Evolutionary conservation across 345 rosid species (phyloP), one percentile per base, ranked within the genome.

Genomic region (Crucihimalaya himalaica): DNA sequence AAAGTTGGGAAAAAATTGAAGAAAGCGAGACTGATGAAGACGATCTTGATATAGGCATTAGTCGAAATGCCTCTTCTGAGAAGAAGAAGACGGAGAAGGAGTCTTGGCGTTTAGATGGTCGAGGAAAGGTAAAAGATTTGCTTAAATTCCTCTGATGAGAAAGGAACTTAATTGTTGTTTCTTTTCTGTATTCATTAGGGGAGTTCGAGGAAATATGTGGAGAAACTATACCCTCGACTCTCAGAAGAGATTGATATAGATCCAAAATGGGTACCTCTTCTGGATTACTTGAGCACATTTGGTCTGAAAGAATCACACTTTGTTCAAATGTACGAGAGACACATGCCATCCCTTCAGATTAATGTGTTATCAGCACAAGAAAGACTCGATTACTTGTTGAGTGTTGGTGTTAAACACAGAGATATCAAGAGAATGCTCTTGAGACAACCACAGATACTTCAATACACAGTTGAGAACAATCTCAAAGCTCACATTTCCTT

Each of bases 401-500:
- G 93, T 50, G 79, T 89, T 37, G 99, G 99, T 68, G 97, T 95
- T 50, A 95, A 88, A 79, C 95, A 86, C 23, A 85, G 89, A 67
- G 97, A 95, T 65, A 76, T 95, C 76, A 86, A 81, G 81, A 88
- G 89, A 62, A 89, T 95, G 73, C 92, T 95, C 62, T 34, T 89
- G 81, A 87, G 99, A 78, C 99, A 91, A 70, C 99, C 99, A 1
- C 99, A 95, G 70, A 87, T 95, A 75, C 84, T 95, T 52, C 83
- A 87, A 71, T 95, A 91, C 78, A 89, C 97, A 7, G 89, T 91
- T 47, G 97, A 95, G 73, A 95, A 83, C 68, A 88, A 87, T 79
- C 81, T 91, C 84, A 92, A 91, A 79, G 73, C 87, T 47, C 97
- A 84, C 80, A 90, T 90, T 54, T 85, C 90, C 70, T 95, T 92